A percentile compares a stretch with the other conserved stretches of the same genome.
These are phyloP conservation scores for Alectoria sarmentosa DNA, from an alignment of 495 filamentous ascomycete genomes.

Conservation along the genomic window DNA sequence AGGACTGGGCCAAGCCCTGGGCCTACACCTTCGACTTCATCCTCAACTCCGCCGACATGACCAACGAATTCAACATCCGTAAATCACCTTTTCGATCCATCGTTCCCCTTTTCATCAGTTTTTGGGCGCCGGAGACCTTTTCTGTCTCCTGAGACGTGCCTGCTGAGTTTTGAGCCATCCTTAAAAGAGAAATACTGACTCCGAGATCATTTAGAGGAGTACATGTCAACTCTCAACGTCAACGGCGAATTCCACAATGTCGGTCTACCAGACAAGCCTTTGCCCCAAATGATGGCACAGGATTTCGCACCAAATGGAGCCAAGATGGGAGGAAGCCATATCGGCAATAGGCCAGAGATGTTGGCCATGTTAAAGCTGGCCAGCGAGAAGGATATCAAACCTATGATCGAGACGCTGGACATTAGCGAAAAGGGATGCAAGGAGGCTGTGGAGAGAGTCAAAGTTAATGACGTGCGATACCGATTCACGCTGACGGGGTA, in stretches of 20 bases:
- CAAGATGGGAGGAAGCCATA: slow-evolving; percentile 72
- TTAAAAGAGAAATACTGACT: too few relatives aligned
- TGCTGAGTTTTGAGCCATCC: too few relatives aligned
- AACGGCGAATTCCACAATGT: slow-evolving; percentile 79
- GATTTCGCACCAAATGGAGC: slow-evolving; percentile 70
- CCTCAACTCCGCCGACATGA: slow-evolving; percentile 65
- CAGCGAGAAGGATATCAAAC: slow-evolving; percentile 70
- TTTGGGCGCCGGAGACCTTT: too few relatives aligned
- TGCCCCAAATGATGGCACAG: slow-evolving; percentile 67
- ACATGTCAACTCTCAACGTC: slow-evolving; percentile 73
- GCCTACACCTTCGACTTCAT: slow-evolving; percentile 65
- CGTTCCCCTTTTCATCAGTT: too few relatives aligned
- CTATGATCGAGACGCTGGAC: slow-evolving; percentile 72
- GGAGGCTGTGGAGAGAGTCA: slow-evolving; percentile 58
- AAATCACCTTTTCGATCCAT: too few relatives aligned
- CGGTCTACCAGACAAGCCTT: slow-evolving; percentile 74
- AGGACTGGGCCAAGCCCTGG: slow-evolving; percentile 55
- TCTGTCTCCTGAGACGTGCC: too few relatives aligned
- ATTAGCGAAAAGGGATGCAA: slow-evolving; percentile 64
- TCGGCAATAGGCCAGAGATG: slow-evolving; percentile 76
- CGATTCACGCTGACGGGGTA: slow-evolving; percentile 59
- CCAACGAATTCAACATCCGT: slow-evolving; percentile 59
- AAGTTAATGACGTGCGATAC: slow-evolving; percentile 65
- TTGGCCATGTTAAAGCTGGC: slow-evolving; percentile 76
- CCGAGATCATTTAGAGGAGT: too few relatives aligned